Base-by-base conservation (phyloP, 257 asterid species). In the Solanum rostratum region DNA sequence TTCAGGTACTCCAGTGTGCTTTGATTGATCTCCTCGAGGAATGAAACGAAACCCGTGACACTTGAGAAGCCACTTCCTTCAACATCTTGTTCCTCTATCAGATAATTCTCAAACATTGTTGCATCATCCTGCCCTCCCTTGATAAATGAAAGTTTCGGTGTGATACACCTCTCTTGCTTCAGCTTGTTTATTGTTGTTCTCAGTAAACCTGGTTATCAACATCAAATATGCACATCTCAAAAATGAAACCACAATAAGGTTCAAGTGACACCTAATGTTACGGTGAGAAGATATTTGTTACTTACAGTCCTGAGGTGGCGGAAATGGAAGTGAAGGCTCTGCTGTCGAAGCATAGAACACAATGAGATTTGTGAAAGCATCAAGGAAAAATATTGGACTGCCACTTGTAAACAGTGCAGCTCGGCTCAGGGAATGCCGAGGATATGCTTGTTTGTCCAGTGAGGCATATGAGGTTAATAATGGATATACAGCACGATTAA, bases 241-340 rank as follows among this genome's bases (percentile, higher is more conserved):
- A 43, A 71, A 45, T 37, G 54, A 43, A 6, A 66, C 71, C 79
- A 57, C 81, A 41, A 49, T 57, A 41, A 6, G 78, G 63, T 68
- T 82, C 81, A 37, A 86, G 66, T 49, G 80, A 45, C 54, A 49
- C 13, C 81, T 41, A 59, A 81, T 24, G 29, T 20, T 22, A 52
- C 37, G 52, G 15, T 24, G 27, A 37, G 33, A 78, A 68, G 33
- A 54, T 65, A 71, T 85, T 11, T 16, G 49, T 39, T 70, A 93
- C 99, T 94, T 94, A 95, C 99, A 97, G 89, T 97, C 96, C 87
- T 97, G 99, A 37, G 99, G 98, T 39, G 99, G 99, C 88, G 99
- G 99, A 83, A 92, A 97, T 79, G 98, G 97, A 79, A 95, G 94
- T n/a, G 96, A 78, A 84, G 97, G 91, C 79, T 93, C 96, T 9